phyloP scores from a whole-genome alignment of 2,329 filamentous ascomycete species.

The Xylariaceae sp. region DNA sequence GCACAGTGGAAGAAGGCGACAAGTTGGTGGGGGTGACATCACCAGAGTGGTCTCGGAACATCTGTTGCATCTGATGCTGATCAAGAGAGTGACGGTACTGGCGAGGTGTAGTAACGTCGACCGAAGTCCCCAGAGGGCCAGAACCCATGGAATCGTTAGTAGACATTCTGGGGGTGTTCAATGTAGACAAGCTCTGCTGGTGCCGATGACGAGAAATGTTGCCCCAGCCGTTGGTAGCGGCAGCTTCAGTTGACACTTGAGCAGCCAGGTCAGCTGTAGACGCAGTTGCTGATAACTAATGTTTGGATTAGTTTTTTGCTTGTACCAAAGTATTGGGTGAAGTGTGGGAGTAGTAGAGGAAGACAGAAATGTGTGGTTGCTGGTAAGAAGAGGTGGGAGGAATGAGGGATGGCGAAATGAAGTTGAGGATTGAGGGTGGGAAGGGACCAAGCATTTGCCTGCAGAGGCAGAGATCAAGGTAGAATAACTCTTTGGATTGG shows the following conservation, averaged over 20 bases:
- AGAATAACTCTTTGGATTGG: too few species aligned
- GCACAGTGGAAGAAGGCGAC: constrained; percentile 44
- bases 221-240: constrained; percentile 53
- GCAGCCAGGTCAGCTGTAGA: constrained; percentile 77
- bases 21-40: constrained; percentile 32
- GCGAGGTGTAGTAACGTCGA: constrained; percentile 41
- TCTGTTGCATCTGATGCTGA: constrained; percentile 33
- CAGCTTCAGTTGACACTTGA: constrained; percentile 57
- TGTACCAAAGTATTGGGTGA: constrained; percentile 29
- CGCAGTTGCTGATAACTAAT: constrained; percentile 73
- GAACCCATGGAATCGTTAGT: constrained; percentile 32
- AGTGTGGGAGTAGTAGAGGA: too few species aligned
- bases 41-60: constrained; percentile 35
- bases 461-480: too few species aligned
- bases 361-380: too few species aligned
- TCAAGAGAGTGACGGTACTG: constrained; percentile 55
- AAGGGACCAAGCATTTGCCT: too few species aligned
- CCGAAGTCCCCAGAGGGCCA: constrained; percentile 31
- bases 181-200: constrained; percentile 52
- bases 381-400: too few species aligned
- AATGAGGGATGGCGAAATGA: too few species aligned
- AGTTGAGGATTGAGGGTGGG: too few species aligned
- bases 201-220: constrained; percentile 66
- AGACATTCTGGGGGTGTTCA: constrained; percentile 35
- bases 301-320: constrained; percentile 15